phyloP scores from a whole-genome alignment of 257 asterid genomes.

The Prunella vulgaris region DNA sequence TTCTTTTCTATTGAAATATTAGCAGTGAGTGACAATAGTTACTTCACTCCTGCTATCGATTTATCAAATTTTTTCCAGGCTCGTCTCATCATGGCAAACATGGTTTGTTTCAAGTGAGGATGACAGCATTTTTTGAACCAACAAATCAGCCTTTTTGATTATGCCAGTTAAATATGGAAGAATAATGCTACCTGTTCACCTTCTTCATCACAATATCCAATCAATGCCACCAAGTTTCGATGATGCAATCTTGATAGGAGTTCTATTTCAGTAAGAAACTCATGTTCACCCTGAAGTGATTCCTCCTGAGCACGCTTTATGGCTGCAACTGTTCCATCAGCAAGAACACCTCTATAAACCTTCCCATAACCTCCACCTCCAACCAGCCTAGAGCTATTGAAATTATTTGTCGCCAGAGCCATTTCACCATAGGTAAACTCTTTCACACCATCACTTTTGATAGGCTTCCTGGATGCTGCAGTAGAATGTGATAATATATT shows the following conservation, averaged over 20 bases:
- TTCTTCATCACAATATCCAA: conserved; percentile 87
- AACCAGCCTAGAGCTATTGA: conserved; percentile 46
- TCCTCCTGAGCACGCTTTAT: conserved; percentile 91
- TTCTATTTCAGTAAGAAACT: conserved; percentile 88
- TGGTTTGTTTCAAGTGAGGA: too few relatives aligned
- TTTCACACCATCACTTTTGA: conserved; percentile 79
- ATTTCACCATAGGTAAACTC: conserved; percentile 59
- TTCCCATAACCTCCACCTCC: conserved; percentile 96
- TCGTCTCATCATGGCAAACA: too few relatives aligned
- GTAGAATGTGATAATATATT: conserved; percentile 16
- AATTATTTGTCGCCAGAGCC: conserved; percentile 58
- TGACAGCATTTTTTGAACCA: too few relatives aligned
- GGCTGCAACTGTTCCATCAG: conserved; percentile 73
- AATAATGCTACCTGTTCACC: conserved; percentile 71
- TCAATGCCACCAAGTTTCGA: conserved; percentile 70
- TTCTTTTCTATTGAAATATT: not conserved
- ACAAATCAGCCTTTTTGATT: too few relatives aligned
- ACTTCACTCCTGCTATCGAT: not conserved
- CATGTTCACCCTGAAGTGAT: conserved; percentile 82
- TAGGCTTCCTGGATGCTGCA: conserved; percentile 66
- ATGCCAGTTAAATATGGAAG: not conserved
- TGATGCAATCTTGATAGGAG: conserved; percentile 85
- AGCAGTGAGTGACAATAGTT: not conserved
- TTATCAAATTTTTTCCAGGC: not conserved
- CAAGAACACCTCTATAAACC: conserved; percentile 73